Evolutionary conservation across 192 early-diverging fungal species (phyloP), one percentile per base, ranked within the genome.

Genomic region (Coemansia sp.): DNA sequence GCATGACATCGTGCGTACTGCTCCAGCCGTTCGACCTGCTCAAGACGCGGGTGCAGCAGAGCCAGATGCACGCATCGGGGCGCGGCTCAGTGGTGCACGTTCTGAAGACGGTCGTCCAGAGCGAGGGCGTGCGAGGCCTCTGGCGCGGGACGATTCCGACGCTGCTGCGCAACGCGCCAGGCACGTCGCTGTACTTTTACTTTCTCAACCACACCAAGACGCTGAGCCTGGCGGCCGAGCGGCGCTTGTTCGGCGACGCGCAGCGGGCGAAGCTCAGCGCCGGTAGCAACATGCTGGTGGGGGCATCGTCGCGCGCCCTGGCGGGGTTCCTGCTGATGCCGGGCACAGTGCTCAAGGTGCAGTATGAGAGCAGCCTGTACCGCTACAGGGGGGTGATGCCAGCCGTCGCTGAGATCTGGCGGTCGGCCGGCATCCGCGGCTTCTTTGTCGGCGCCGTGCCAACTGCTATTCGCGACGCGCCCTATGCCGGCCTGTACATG

Each of bases 271-370:
- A 67, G 65, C 65, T 85, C 62, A 82, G 82, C 65, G 70, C 84
- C 50, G 76, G 66, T 53, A 85, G 87, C 58, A 92, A 90, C 68
- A 56, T 92, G 68, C 54, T 88, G 8, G 84, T 88, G 1, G 91
- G 91, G 18, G 84, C 85, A 14, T 73, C 83, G 26, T 87, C 91
- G 18, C 72, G 90, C 37, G 88, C 84, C 9, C 63, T 89, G 8
- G 87, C 91, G 21, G 95, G 95, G 6, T 88, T 94, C 58, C 54
- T 94, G 0, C 82, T 95, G 80, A 97, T 97, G 95, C 95, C 95
- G 0, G 86, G 92, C n/a, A 92, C 93, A 0, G 88, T 95, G 33
- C 83, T 97, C 53, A 97, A 97, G 80, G 88, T 94, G 35, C 83
- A 92, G 53, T 95, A 87, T 58, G 95, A 96, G 87, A 94, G 92